These are phyloP conservation scores for Chytridium lagenaria DNA, from an alignment of 371 early-diverging fungal genomes.

Conservation along the genomic window DNA sequence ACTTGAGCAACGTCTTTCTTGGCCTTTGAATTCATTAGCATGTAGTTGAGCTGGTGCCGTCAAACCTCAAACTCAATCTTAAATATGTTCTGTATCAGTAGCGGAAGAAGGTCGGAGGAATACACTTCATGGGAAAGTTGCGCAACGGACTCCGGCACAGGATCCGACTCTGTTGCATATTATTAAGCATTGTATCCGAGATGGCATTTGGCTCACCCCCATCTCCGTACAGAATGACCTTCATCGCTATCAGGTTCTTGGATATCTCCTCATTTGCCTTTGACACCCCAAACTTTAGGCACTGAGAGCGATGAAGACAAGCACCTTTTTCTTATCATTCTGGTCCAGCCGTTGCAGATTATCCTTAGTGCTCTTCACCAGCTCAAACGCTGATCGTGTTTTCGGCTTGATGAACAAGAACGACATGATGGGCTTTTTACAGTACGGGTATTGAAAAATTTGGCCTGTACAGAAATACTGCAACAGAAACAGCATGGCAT, in stretches of 20 bases:
- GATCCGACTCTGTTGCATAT: constrained; percentile 76
- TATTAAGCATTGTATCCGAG: background rate
- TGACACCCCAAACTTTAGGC: background rate
- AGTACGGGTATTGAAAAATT: background rate
- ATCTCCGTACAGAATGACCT: constrained; percentile 91
- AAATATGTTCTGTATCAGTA: constrained; percentile 82
- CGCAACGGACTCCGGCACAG: constrained; percentile 88
- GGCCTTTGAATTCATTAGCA: constrained; percentile 56
- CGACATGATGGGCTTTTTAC: constrained; percentile 60
- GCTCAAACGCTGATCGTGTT: constrained; percentile 85
- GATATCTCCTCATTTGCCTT: constrained; percentile 96
- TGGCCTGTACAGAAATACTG: background rate
- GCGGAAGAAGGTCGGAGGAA: constrained; percentile 83
- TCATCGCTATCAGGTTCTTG: constrained; percentile 88
- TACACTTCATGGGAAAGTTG: constrained; percentile 95
- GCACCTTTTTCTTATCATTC: constrained; percentile 65
- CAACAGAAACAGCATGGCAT: background rate
- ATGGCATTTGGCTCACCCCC: constrained; percentile 66
- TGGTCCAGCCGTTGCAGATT: constrained; percentile 73
- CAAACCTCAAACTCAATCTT: constrained; percentile 91
- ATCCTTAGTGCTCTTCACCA: constrained; percentile 86
- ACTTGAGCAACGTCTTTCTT: constrained; percentile 97
- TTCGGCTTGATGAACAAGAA: constrained; percentile 91
- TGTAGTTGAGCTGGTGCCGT: background rate
- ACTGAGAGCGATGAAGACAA: background rate